Base-by-base conservation (phyloP, 164 flowering plant species). In the Dillenia suffruticosa region DNA sequence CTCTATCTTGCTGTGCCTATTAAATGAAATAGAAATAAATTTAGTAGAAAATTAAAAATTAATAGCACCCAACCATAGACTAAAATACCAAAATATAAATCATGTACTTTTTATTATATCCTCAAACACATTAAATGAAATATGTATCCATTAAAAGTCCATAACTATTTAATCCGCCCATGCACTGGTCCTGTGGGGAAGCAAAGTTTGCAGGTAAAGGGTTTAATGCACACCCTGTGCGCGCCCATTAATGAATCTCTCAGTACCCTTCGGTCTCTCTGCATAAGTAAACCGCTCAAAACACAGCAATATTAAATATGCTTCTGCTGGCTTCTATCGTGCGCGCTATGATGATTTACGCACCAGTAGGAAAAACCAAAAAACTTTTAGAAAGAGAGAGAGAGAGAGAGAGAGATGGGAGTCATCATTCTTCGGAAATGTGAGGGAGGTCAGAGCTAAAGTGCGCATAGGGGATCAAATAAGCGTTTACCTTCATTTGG, bases 1-100 rank as follows among this genome's bases (percentile, higher is more conserved):
- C 9, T 57, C 97, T 68, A 47, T 94, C 98, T 76, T 94, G 97
- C 70, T 89, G 97, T 24, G 96, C 93, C 98, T 86, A 54, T 13
- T 0, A 46, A 61, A 14, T 8, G 19, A 65, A 56, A 9, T 9
- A 49, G 8, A 16, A 9, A 57, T 13, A 49, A 51, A 63, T 26
- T 15, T 22, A 13, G 47, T 50, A 12, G 17, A 16, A 46, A 46
- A 14, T 56, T 43, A 14, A 9, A 40, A 12, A 9, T 48, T 13
- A 24, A 12, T 22, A 46, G 13, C 6, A 5, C 15, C 13, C 10
- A 48, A 5, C 56, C 58, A 45, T 57, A 57, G 50, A 53, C 58
- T 48, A 64, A 48, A n/a, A 32, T 32, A 32, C 40, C 40, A 32
- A 32, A 32, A 32, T 32, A 32, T 32, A 32, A 32, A 32, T 32